Percentiles rank a stretch among this genome's conserved stretches.
Evolutionary conservation across 2,329 filamentous ascomycete species (phyloP).

Genomic region (Drechslerella coelobrocha): DNA sequence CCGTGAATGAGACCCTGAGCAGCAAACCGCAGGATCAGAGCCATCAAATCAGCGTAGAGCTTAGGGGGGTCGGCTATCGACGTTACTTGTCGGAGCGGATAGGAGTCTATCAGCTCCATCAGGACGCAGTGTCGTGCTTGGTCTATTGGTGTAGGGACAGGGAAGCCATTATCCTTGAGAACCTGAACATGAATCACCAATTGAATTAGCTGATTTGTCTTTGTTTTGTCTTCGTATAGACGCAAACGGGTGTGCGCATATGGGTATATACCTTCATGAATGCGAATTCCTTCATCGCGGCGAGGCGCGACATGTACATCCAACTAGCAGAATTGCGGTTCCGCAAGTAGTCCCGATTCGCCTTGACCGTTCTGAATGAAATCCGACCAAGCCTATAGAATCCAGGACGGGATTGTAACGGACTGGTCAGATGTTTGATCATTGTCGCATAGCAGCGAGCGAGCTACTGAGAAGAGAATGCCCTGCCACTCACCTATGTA

Average conservation of each 20-base stretch:
- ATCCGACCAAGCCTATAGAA: conserved; percentile 75
- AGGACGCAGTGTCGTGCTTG: conserved; percentile 95
- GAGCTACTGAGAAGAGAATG: conserved; percentile 35
- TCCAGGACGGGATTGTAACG: neutral
- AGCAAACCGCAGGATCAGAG: conserved; percentile 81
- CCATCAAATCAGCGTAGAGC: conserved; percentile 91
- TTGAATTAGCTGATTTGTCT: conserved; percentile 14
- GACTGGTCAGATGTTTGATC: neutral
- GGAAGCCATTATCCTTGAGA: conserved; percentile 80
- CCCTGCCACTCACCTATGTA: conserved; percentile 69
- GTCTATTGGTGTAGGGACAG: conserved; percentile 83
- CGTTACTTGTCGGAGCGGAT: conserved; percentile 86
- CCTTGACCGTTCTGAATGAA: conserved; percentile 94
- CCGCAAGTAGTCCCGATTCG: conserved; percentile 92
- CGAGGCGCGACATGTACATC: conserved; percentile 96
- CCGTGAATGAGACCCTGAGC: conserved; percentile 91
- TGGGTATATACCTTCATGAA: conserved; percentile 76
- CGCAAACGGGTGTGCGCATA: conserved; percentile 22
- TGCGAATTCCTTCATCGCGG: conserved; percentile 90
- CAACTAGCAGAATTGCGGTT: conserved; percentile 81
- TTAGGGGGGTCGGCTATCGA: conserved; percentile 79
- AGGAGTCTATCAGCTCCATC: conserved; percentile 92
- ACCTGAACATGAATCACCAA: conserved; percentile 56
- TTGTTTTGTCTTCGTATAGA: conserved; percentile 8
- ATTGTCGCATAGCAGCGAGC: conserved; percentile 33